phyloP scores from a whole-genome alignment of 2,329 filamentous ascomycete species.

The Penicillium freii region DNA sequence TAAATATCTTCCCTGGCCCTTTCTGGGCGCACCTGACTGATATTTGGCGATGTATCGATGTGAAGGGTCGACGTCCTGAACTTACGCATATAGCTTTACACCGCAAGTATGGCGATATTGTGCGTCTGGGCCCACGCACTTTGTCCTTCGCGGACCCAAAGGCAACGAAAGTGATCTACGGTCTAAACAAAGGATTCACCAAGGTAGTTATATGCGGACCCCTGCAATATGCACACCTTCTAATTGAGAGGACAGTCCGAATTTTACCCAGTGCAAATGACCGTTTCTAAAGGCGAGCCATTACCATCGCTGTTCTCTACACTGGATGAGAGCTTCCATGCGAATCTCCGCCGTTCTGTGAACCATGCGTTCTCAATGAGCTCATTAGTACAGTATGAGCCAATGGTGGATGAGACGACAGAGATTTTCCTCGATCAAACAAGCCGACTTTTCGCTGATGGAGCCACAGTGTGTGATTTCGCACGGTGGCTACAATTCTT shows the following conservation, averaged over 20 bases:
- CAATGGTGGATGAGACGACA: conserved; percentile 73
- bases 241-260: conserved; percentile 14
- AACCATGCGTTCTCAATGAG: conserved; percentile 77
- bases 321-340: conserved; percentile 67
- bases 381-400: conserved; percentile 73
- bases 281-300: conserved; percentile 16
- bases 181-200: conserved; percentile 74
- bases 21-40: conserved; percentile 67
- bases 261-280: conserved; percentile 20
- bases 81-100: conserved; percentile 67
- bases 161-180: conserved; percentile 66
- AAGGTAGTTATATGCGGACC: conserved; percentile 57
- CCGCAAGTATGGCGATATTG: conserved; percentile 68
- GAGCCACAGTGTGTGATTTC: conserved; percentile 21
- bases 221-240: neutral
- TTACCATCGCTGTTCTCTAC: conserved; percentile 19
- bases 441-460: conserved; percentile 51
- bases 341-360: conserved; percentile 70
- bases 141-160: conserved; percentile 72
- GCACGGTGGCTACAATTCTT: conserved; percentile 70
- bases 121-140: conserved; percentile 69
- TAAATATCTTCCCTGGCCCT: conserved; percentile 57
- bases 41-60: conserved; percentile 72
- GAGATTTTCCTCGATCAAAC: conserved; percentile 67
- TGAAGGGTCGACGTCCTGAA: conserved; percentile 63